phyloP scores from a whole-genome alignment of 805 yeast species.

The Starmerella apicola region DNA sequence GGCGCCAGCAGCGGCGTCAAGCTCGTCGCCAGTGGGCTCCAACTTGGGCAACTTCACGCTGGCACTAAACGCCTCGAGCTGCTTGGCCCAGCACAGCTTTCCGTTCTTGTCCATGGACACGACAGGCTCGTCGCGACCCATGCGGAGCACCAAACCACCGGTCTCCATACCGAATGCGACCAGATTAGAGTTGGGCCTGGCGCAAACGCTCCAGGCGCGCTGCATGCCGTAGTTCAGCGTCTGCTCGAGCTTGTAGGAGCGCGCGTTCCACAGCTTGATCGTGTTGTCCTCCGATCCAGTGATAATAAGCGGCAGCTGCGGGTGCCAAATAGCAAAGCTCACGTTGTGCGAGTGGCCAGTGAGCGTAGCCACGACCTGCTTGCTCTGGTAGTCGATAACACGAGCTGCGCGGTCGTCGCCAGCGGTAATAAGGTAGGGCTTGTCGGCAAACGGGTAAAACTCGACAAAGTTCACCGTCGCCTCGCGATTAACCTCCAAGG shows the following conservation, averaged over 20 bases:
- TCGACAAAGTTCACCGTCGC: slow-evolving; percentile 95
- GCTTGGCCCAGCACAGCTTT: slow-evolving; percentile 81
- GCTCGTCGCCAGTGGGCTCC: slow-evolving; percentile 35
- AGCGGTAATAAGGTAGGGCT: slow-evolving; percentile 85
- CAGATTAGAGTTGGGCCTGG: slow-evolving; percentile 60
- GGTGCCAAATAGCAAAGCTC: slow-evolving; percentile 94
- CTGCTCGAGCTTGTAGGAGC: slow-evolving; percentile 86
- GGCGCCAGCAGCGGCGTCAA: slow-evolving; percentile 36
- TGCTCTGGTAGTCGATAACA: slow-evolving; percentile 95
- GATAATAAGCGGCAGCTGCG: slow-evolving; percentile 86
- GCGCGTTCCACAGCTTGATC: slow-evolving; percentile 86
- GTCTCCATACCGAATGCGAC: slow-evolving; percentile 91
- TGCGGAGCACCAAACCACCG: slow-evolving; percentile 75
- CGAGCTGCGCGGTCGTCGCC: slow-evolving; percentile 84
- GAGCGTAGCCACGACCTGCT: slow-evolving; percentile 84
- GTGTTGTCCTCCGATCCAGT: slow-evolving; percentile 97
- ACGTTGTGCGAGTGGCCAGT: slow-evolving; percentile 92
- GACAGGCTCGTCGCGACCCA: slow-evolving; percentile 91
- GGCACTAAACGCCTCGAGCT: slow-evolving; percentile 76
- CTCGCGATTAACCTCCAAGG: slow-evolving; percentile 78
- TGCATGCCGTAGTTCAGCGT: slow-evolving; percentile 83
- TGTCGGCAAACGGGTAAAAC: slow-evolving; percentile 93
- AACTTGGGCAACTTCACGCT: slow-evolving; percentile 34
- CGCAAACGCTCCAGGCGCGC: slow-evolving; percentile 90
- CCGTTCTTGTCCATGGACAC: slow-evolving; percentile 89